phyloP scores from a whole-genome alignment of 2,329 filamentous ascomycete species.

The Ophiostoma quercus region DNA sequence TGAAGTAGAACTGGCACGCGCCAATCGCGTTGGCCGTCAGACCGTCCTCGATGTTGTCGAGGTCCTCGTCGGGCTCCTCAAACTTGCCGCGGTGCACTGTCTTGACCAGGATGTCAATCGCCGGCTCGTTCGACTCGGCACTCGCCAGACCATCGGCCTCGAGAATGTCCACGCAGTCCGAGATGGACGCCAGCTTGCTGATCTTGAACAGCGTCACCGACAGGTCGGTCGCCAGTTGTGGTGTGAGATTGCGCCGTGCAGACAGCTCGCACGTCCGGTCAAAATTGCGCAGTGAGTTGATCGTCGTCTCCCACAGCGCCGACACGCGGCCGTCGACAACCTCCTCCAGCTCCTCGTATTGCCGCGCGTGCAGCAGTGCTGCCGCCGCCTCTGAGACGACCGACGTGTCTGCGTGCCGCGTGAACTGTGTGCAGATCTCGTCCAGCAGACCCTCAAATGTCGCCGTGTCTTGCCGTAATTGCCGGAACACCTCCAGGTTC shows the following conservation, averaged over 20 bases:
- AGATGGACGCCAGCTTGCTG: conserved; percentile 72
- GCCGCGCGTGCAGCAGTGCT: conserved; percentile 77
- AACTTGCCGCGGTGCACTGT: conserved; percentile 70
- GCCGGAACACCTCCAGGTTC: conserved; percentile 80
- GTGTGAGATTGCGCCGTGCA: conserved; percentile 61
- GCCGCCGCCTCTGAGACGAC: conserved; percentile 79
- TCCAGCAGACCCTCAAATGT: conserved; percentile 77
- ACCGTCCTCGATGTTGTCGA: conserved; percentile 73
- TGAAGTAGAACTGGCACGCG: conserved; percentile 79
- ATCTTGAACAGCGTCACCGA: conserved; percentile 72
- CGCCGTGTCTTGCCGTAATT: conserved; percentile 78
- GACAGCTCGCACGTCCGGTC: conserved; percentile 67
- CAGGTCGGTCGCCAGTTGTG: conserved; percentile 61
- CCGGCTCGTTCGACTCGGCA: conserved; percentile 44
- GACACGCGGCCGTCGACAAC: conserved; percentile 74
- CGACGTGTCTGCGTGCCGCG: conserved; percentile 79
- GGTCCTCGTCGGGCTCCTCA: conserved; percentile 61
- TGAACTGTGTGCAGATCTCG: conserved; percentile 90
- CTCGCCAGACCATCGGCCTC: conserved; percentile 53
- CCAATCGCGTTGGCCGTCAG: conserved; percentile 71
- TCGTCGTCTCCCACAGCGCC: conserved; percentile 77
- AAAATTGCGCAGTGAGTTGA: conserved; percentile 66
- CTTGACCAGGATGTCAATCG: conserved; percentile 65
- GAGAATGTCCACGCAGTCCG: conserved; percentile 69
- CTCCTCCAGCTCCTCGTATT: conserved; percentile 84